These are phyloP conservation scores for Plasmodium gonderi DNA, from an alignment of 169 alveolate species.

Conservation along the genomic window DNA sequence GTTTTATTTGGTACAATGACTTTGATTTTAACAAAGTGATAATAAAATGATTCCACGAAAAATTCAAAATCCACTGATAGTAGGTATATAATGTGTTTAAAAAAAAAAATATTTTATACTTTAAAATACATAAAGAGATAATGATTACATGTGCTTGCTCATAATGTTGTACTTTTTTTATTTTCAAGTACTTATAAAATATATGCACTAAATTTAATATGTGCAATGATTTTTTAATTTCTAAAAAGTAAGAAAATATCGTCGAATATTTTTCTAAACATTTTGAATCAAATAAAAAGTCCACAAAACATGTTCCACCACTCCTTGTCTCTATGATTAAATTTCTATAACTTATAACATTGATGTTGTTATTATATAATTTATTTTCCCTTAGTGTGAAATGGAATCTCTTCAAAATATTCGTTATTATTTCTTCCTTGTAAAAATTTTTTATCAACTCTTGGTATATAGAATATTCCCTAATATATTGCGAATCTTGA, in stretches of 20 bases:
- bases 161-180: background rate
- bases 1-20: conserved; percentile 59
- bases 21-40: conserved; percentile 26
- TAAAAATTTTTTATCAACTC: conserved; percentile 29
- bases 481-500: background rate
- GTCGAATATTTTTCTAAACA: conserved; percentile 71
- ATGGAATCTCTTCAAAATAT: conserved; percentile 46
- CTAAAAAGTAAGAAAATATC: conserved; percentile 66
- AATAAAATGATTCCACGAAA: conserved; percentile 58
- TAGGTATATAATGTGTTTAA: conserved; percentile 64
- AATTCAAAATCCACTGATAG: conserved; percentile 57
- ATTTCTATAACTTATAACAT: conserved; percentile 59
- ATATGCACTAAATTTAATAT: conserved; percentile 72
- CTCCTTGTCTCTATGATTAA: conserved; percentile 59
- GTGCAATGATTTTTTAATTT: conserved; percentile 70
- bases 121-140: conserved; percentile 33
- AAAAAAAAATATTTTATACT: conserved; percentile 54
- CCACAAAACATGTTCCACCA: conserved; percentile 28
- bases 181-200: conserved; percentile 71
- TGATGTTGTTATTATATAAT: conserved; percentile 56
- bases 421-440: conserved; percentile 44
- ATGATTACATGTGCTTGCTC: conserved; percentile 24
- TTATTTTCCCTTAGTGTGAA: conserved; percentile 62
- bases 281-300: conserved; percentile 51
- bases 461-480: background rate